Evolutionary conservation across 2,329 filamentous ascomycete species (phyloP), one percentile per base, ranked within the genome.

Genomic region (Aspergillus glaucus): DNA sequence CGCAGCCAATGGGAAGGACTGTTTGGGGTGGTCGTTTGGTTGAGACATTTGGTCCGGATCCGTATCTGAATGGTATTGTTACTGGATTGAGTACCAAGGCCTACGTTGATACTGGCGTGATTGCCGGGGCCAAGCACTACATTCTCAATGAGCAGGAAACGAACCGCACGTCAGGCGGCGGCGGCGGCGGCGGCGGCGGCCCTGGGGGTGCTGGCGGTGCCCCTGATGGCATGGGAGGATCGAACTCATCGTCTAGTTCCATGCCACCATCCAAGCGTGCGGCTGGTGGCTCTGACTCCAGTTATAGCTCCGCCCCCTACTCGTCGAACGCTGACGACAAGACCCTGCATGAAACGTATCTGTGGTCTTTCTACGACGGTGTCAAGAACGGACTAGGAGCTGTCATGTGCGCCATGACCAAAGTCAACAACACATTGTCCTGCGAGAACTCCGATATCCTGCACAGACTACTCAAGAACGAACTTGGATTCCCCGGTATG

Each of bases 121-220:
- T 57, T 39, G 55, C 51, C n/a, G 52, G 51, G 44, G 51, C 52
- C 1, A 59, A 59, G 59, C 75, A 73, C 52, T 75, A 61, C 50
- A 69, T 86, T 49, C 76, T 76, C 41, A 86, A 88, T 64, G 85
- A 89, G 62, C 84, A 88, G 64, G 83, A 86, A 63, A 72, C 67
- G 2, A 70, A 74, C 40, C 67, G 74, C 12, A 69, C 50, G 48
- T n/a, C 26, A 3, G 44, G 47, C 8, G 37, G 24, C 2, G 40
- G 42, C 9, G 44, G 32, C 9, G 48, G 50, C 69, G 62, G 58
- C 12, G 30, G 39, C 5, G 43, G 46, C 12, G 40, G 43, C n/a
- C 32, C 32, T 28, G 14, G 39, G 6, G 24, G 39, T 14, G 39
- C 63, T 26, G 57, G 58, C 22, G 73, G 78, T 47, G 73, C 72